Conservation (phyloP, 192 early-diverging fungal species). For the Thamnidium elegans region DNA sequence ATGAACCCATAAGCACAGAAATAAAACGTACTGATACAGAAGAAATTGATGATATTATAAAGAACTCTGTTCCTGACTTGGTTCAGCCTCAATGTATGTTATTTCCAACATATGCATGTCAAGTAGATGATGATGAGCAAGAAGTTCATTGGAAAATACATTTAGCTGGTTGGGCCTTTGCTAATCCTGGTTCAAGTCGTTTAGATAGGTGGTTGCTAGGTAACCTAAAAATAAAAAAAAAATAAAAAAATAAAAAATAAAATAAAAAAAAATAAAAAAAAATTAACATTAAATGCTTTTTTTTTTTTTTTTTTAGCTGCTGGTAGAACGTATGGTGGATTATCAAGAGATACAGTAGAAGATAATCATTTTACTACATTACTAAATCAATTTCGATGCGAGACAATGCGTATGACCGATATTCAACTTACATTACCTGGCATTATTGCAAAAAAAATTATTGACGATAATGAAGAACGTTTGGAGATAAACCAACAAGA, state of each 20-base stretch:
- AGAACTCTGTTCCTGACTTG: slow-evolving; percentile 3
- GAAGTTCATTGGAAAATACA: slow-evolving; percentile 21
- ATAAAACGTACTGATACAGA: neutral
- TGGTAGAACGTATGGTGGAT: slow-evolving; percentile 26
- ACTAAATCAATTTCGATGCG: slow-evolving; percentile 24
- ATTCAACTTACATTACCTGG: slow-evolving; percentile 12
- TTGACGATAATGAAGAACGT: neutral
- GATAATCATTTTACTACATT: slow-evolving; percentile 26
- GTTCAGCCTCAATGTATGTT: slow-evolving; percentile 30
- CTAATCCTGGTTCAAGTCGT: slow-evolving; percentile 19
- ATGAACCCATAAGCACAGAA: no score
- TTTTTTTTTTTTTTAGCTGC: slow-evolving; percentile 22
- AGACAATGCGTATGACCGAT: slow-evolving; percentile 24
- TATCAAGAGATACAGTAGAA: slow-evolving; percentile 16
- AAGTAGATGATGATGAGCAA: slow-evolving; percentile 9
- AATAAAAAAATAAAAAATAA: neutral
- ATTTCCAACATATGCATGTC: slow-evolving; percentile 30
- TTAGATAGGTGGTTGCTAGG: slow-evolving; percentile 26
- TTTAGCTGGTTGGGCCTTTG: slow-evolving; percentile 30
- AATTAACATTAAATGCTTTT: neutral
- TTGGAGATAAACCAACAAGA: neutral
- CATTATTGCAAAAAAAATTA: slow-evolving; percentile 11
- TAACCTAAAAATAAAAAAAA: neutral
- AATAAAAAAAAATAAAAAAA: neutral
- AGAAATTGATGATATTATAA: slow-evolving; percentile 14